These are phyloP conservation scores for Dovyalis caffra DNA, from an alignment of 345 rosid genomes.

Conservation along the genomic window DNA sequence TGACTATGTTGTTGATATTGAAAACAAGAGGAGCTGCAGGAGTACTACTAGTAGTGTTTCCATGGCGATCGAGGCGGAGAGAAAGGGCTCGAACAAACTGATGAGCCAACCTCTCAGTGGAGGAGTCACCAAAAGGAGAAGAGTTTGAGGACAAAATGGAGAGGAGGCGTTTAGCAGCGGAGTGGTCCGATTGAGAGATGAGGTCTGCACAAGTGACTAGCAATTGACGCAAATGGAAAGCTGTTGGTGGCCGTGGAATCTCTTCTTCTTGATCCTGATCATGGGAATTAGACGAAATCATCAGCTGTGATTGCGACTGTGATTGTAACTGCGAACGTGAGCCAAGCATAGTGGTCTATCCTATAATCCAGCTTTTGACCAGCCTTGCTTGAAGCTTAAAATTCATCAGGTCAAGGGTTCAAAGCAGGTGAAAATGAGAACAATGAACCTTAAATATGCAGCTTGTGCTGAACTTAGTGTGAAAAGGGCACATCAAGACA, in stretches of 20 bases:
- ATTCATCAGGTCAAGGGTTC: not conserved
- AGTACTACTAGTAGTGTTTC: not conserved
- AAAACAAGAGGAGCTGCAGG: constrained; percentile 5
- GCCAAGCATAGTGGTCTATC: not conserved
- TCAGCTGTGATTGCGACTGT: not conserved
- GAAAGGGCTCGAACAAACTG: constrained; percentile 83
- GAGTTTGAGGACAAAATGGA: constrained; percentile 53
- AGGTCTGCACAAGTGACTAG: constrained; percentile 69
- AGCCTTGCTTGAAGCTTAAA: not conserved
- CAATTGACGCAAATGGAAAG: constrained; percentile 63
- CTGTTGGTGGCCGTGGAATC: constrained; percentile 22
- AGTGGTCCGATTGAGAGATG: constrained; percentile 63
- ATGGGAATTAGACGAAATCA: constrained; percentile 30
- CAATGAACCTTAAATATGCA: not conserved
- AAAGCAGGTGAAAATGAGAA: too few species aligned
- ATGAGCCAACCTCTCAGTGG: constrained; percentile 64
- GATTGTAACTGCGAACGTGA: not conserved
- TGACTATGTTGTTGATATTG: not conserved
- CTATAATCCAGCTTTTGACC: not conserved
- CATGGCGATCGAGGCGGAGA: constrained; percentile 49
- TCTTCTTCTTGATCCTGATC: constrained; percentile 34
- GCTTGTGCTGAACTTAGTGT: not conserved
- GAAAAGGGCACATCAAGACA: not conserved
- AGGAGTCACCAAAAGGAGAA: constrained; percentile 81
- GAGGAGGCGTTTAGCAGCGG: constrained; percentile 68